Evolutionary conservation across 306 rosid genomes (phyloP), one percentile per base, ranked within the genome.

Genomic region (Sicyos baderoa): DNA sequence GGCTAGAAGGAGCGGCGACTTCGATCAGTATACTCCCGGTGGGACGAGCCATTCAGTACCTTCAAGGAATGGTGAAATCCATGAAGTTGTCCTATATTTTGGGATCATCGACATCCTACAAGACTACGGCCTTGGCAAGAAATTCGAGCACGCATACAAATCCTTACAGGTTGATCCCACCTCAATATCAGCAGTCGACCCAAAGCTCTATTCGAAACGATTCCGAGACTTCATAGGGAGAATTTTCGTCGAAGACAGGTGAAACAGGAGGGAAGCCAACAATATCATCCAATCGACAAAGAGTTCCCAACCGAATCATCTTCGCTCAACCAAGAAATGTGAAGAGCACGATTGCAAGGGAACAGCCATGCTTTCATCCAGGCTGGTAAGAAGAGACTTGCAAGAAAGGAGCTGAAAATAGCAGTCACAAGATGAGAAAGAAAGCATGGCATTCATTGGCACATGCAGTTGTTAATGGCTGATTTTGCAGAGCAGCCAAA

Each of bases 31-130:
- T 80, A 80, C 79, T 4, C 74, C 83, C 0, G 85, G 82, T n/a
- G 91, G 91, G 54, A 74, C 78, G 18, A 89, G 86, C 74, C 91
- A 82, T 73, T 85, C 80, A 75, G 82, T 82, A 75, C 91, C 96
- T 56, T 83, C 85, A 71, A 76, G 89, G 55, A 76, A 87, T 7
- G 91, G 90, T 2, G 99, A 94, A 75, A 37, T 78, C 32, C 84
- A 73, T 6, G 97, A 94, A 12, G 90, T 83, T 19, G 88, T 94
- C 74, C 82, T 94, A 4, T 94, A 94, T 75, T 90, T 87, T 68
- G 99, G 99, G 70, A 84, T 94, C 57, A 94, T 94, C 7, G 99
- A 94, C 91, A 94, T 90, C 48, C 76, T 94, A 81, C 99, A 94
- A 79, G 99, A 84, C 79, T 94, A 90, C 17, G 97, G 90, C 72